Conservation (phyloP, 2,329 filamentous ascomycete species). For the Periconia sp. region DNA sequence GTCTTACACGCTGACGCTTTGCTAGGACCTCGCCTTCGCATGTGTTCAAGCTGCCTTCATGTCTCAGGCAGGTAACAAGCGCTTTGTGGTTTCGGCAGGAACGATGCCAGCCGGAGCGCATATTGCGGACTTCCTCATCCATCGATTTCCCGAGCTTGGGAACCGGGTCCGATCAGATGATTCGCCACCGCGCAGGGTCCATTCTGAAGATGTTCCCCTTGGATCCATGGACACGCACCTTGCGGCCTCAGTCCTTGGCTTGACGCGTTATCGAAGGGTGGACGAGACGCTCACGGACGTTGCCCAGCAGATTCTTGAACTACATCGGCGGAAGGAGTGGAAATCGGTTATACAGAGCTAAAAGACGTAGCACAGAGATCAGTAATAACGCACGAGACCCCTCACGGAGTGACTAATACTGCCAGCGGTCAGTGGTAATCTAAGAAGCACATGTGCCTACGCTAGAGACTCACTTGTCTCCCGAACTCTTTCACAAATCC, state of each 20-base stretch:
- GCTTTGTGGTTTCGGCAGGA: slow-evolving; percentile 32
- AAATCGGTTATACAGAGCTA: slow-evolving; percentile 28
- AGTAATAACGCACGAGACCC: neutral
- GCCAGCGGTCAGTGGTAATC: too few species aligned
- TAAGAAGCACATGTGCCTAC: too few species aligned
- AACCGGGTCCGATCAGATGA: slow-evolving; percentile 19
- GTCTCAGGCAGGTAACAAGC: slow-evolving; percentile 29
- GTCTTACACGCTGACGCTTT: slow-evolving; percentile 16
- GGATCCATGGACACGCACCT: slow-evolving; percentile 28
- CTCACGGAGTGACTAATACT: too few species aligned
- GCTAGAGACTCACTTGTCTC: too few species aligned
- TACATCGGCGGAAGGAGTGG: slow-evolving; percentile 31
- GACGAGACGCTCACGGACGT: slow-evolving; percentile 33
- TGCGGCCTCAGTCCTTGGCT: slow-evolving; percentile 25
- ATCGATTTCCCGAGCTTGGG: slow-evolving; percentile 29
- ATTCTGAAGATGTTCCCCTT: slow-evolving; percentile 14
- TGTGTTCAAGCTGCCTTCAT: slow-evolving; percentile 28
- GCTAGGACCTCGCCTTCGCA: slow-evolving; percentile 34
- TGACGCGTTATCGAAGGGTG: slow-evolving; percentile 23
- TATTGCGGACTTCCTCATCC: slow-evolving; percentile 29
- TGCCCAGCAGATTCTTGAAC: slow-evolving; percentile 29
- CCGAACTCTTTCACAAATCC: too few species aligned
- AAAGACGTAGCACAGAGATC: slow-evolving; percentile 4
- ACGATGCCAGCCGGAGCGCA: slow-evolving; percentile 24
- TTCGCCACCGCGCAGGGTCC: slow-evolving; percentile 17